phyloP scores from a whole-genome alignment of 345 rosid genomes.

The Brassica cretica region DNA sequence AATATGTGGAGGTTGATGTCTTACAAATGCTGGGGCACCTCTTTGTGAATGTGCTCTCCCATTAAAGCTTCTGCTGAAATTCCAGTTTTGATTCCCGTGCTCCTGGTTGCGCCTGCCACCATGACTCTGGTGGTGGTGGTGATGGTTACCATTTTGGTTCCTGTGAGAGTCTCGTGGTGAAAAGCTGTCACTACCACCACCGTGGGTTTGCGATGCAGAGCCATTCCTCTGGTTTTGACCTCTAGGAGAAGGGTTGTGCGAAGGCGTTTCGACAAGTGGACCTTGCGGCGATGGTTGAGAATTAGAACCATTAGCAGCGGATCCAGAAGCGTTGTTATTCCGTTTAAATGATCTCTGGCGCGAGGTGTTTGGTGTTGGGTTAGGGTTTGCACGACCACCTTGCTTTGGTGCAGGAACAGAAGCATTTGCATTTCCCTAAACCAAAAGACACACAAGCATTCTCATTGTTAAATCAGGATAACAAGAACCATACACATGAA shows the following conservation, averaged over 20 bases:
- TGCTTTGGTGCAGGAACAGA: slow-evolving; percentile 34
- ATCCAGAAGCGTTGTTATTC: slow-evolving; percentile 30
- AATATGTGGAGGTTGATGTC: slow-evolving; percentile 63
- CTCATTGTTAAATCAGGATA: not conserved
- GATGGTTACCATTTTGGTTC: slow-evolving; percentile 61
- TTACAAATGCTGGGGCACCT: slow-evolving; percentile 53
- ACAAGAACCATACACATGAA: not conserved
- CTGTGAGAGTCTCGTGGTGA: slow-evolving; percentile 58
- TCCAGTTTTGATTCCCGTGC: slow-evolving; percentile 67
- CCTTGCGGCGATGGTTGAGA: slow-evolving; percentile 37
- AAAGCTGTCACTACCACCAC: slow-evolving; percentile 53
- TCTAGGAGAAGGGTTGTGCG: slow-evolving; percentile 38
- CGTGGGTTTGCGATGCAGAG: slow-evolving; percentile 49
- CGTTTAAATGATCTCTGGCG: slow-evolving; percentile 40
- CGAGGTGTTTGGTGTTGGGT: slow-evolving; percentile 21
- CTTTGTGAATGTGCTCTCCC: slow-evolving; percentile 66
- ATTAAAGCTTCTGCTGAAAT: slow-evolving; percentile 49
- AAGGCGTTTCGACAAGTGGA: slow-evolving; percentile 22
- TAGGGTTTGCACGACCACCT: slow-evolving; percentile 14
- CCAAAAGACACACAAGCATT: slow-evolving; percentile 11
- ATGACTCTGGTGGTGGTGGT: slow-evolving; percentile 50
- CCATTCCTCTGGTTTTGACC: slow-evolving; percentile 53
- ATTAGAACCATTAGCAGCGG: slow-evolving; percentile 34
- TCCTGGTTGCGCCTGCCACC: slow-evolving; percentile 81
- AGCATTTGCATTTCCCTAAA: slow-evolving; percentile 31